These are phyloP conservation scores for Myxozyma lipomycoides DNA, from an alignment of 805 yeast species.

Conservation along the genomic window DNA sequence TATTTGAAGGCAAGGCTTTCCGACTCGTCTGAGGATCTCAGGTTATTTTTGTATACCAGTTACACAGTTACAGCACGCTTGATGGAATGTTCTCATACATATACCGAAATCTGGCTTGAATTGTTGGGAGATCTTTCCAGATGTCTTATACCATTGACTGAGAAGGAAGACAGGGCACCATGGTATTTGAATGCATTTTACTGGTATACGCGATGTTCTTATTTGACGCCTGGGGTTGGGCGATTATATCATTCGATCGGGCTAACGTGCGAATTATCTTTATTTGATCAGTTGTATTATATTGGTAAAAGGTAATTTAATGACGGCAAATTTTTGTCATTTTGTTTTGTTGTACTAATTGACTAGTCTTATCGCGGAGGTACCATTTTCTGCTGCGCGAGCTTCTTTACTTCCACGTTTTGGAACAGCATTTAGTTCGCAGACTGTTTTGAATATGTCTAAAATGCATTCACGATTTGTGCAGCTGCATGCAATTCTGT, in stretches of 20 bases:
- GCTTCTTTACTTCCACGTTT: slow-evolving; percentile 11
- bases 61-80: slow-evolving; percentile 18
- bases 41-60: slow-evolving; percentile 9
- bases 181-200: slow-evolving; percentile 19
- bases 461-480: slow-evolving; percentile 12
- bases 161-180: not conserved
- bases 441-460: slow-evolving; percentile 3
- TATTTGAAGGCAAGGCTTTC: slow-evolving; percentile 14
- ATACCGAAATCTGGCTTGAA: slow-evolving; percentile 16
- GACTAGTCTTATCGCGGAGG: slow-evolving; percentile 5
- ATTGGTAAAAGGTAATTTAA: slow-evolving; percentile 15
- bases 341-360: too few relatives aligned
- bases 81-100: slow-evolving; percentile 6
- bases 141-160: slow-evolving; percentile 10
- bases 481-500: slow-evolving; percentile 13
- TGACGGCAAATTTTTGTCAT: too few relatives aligned
- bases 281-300: slow-evolving; percentile 23
- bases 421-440: slow-evolving; percentile 5
- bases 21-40: slow-evolving; percentile 4
- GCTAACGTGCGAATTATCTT: not conserved
- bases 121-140: slow-evolving; percentile 22
- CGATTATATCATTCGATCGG: slow-evolving; percentile 16
- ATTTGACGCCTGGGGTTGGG: slow-evolving; percentile 17
- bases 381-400: slow-evolving; percentile 10
- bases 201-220: slow-evolving; percentile 21